Conservation (phyloP, 2,329 filamentous ascomycete genomes). For the Phaeosphaeria sp. region DNA sequence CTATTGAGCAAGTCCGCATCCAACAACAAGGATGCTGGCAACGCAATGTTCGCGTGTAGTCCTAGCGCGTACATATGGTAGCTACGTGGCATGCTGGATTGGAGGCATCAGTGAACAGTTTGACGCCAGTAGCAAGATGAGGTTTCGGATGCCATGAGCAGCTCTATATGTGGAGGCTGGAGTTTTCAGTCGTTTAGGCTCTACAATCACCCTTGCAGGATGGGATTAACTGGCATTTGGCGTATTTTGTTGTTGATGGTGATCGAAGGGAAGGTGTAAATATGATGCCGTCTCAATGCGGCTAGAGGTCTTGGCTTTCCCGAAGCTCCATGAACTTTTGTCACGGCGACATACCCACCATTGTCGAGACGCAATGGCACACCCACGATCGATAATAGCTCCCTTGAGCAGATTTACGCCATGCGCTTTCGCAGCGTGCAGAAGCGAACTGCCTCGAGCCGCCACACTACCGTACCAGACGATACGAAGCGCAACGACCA, state of each 20-base stretch:
- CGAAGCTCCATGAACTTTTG: constrained; percentile 35
- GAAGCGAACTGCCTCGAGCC: constrained; percentile 28
- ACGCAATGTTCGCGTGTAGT: not conserved
- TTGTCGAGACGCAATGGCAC: constrained; percentile 38
- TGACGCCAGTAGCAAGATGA: not conserved
- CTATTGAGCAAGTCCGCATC: not conserved
- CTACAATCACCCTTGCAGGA: no score
- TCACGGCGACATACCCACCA: constrained; percentile 11
- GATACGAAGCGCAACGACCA: constrained; percentile 50
- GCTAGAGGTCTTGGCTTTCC: constrained; percentile 28
- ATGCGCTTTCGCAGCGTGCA: constrained; percentile 24
- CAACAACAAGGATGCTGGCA: not conserved
- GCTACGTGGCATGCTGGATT: not conserved
- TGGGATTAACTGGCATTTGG: no score
- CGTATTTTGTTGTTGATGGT: not conserved
- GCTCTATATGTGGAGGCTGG: no score
- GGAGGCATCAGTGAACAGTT: not conserved
- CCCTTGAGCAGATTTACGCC: constrained; percentile 40
- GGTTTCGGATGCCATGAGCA: not conserved
- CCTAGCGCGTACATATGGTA: no score
- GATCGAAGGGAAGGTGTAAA: not conserved
- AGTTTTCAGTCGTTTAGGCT: no score
- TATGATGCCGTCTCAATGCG: not conserved
- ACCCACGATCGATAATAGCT: constrained; percentile 41
- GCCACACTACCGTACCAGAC: constrained; percentile 43